These are phyloP conservation scores for Mycena indigotica DNA, from an alignment of 768 basidiomycete genomes.

Conservation along the genomic window DNA sequence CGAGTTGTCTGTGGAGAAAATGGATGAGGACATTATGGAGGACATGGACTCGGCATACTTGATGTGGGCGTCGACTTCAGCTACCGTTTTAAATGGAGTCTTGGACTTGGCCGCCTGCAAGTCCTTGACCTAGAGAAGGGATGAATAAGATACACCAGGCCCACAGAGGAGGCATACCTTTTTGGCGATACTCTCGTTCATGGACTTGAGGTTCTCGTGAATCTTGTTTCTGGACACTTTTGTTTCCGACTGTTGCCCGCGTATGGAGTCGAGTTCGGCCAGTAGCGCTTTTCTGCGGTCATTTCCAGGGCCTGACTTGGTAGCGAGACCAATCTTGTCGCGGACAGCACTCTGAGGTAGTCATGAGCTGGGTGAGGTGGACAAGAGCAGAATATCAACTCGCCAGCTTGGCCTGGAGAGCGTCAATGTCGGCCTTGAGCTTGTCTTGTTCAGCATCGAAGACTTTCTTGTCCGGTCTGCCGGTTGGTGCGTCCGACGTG, in stretches of 20 bases:
- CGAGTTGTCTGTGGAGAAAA: conserved; percentile 61
- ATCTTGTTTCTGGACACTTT: conserved; percentile 73
- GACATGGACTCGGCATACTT: conserved; percentile 50
- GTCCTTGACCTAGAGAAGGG: conserved; percentile 69
- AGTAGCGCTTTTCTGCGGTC: conserved; percentile 75
- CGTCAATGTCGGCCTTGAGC: conserved; percentile 83
- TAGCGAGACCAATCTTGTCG: conserved; percentile 71
- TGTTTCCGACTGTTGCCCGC: conserved; percentile 74
- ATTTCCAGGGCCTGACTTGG: conserved; percentile 62
- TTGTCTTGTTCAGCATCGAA: conserved; percentile 85
- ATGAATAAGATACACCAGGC: conserved; percentile 1
- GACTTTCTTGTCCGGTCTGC: conserved; percentile 82
- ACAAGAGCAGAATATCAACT: conserved; percentile 35
- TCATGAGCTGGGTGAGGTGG: conserved; percentile 15
- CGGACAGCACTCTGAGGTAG: conserved; percentile 60
- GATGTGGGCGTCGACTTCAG: conserved; percentile 86
- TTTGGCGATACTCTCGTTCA: conserved; percentile 79
- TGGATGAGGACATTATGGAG: conserved; percentile 17
- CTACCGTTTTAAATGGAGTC: conserved; percentile 74
- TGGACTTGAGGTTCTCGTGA: conserved; percentile 73
- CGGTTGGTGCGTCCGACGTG: conserved; percentile 44
- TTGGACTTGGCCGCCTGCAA: conserved; percentile 81
- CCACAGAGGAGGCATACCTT: conserved; percentile 54
- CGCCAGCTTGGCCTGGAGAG: conserved; percentile 77
- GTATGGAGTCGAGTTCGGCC: conserved; percentile 78